A percentile compares a stretch with the other conserved stretches of the same genome.
Conservation (phyloP, 2,329 filamentous ascomycete species). For the Clathrospora elynae region DNA sequence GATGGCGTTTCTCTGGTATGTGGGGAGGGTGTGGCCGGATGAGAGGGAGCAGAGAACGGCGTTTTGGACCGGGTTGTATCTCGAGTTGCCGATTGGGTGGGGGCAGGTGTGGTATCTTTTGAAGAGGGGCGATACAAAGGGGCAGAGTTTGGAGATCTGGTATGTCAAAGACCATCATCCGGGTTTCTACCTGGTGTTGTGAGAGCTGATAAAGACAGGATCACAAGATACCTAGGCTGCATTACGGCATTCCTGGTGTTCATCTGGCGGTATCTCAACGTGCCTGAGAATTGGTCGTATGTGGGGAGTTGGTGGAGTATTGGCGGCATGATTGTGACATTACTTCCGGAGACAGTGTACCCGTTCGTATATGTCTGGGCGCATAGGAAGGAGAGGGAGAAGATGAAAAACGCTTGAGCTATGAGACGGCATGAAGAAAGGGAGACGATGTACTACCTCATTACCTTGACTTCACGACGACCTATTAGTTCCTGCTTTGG, state of each 20-base stretch:
- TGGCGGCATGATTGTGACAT: conserved; percentile 42
- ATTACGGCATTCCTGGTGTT: conserved; percentile 49
- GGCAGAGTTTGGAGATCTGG: conserved; percentile 51
- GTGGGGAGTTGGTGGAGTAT: conserved; percentile 45
- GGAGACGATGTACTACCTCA: too few species aligned
- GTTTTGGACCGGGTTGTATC: conserved; percentile 48
- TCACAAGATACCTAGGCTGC: conserved; percentile 49
- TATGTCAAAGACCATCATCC: conserved; percentile 20
- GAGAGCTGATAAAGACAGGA: conserved; percentile 27
- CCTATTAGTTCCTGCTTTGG: too few species aligned
- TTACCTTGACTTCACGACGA: too few species aligned
- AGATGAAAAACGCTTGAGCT: conserved; percentile 14
- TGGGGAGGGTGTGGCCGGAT: conserved; percentile 42
- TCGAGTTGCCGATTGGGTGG: conserved; percentile 50
- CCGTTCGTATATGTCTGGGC: conserved; percentile 49
- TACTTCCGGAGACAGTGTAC: conserved; percentile 48
- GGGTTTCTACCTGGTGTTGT: background rate
- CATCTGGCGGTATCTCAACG: conserved; percentile 49
- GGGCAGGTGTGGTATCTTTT: conserved; percentile 41
- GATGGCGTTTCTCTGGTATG: conserved; percentile 36
- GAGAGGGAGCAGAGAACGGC: conserved; percentile 50
- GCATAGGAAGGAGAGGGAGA: conserved; percentile 28
- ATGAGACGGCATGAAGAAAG: conserved; percentile 5
- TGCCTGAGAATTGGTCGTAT: conserved; percentile 49
- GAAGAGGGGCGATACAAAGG: conserved; percentile 41